phyloP scores from a whole-genome alignment of 2,329 filamentous ascomycete species.

The Oidium heveae region DNA sequence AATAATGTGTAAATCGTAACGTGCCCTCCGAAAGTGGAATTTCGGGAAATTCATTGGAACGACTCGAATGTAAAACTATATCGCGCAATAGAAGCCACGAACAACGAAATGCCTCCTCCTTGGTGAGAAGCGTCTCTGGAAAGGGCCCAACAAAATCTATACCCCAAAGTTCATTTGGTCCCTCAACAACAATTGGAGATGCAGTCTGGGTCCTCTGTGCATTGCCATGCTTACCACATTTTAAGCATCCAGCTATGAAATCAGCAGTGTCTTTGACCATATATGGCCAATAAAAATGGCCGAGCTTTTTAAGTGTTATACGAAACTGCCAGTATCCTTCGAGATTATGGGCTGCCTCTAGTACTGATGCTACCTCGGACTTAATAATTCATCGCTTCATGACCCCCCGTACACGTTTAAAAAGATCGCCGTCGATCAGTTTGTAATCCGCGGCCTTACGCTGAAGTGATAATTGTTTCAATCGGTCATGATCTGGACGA shows the following conservation, averaged over 20 bases:
- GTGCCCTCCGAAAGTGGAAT: not conserved
- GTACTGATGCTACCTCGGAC: not conserved
- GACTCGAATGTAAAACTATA: not conserved
- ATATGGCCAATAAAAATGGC: not conserved
- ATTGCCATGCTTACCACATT: not conserved
- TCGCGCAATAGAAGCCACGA: not conserved
- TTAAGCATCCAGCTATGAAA: not conserved
- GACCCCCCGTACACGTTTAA: not conserved
- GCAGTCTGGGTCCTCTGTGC: not conserved
- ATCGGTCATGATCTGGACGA: not conserved
- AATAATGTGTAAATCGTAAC: not conserved
- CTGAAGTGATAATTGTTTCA: not conserved
- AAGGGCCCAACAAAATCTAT: not conserved
- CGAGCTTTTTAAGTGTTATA: not conserved
- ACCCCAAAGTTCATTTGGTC: not conserved
- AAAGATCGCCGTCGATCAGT: not conserved
- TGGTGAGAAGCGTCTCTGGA: not conserved
- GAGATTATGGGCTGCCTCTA: not conserved
- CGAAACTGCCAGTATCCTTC: not conserved
- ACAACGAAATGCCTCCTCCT: not conserved
- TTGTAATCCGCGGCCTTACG: not conserved
- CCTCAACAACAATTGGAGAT: not conserved
- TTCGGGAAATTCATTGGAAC: not conserved
- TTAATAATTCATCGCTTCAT: not conserved
- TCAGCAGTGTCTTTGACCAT: conserved; percentile 1